Base-by-base conservation (phyloP, 2,329 filamentous ascomycete species). In the Drechslerella coelobrocha region DNA sequence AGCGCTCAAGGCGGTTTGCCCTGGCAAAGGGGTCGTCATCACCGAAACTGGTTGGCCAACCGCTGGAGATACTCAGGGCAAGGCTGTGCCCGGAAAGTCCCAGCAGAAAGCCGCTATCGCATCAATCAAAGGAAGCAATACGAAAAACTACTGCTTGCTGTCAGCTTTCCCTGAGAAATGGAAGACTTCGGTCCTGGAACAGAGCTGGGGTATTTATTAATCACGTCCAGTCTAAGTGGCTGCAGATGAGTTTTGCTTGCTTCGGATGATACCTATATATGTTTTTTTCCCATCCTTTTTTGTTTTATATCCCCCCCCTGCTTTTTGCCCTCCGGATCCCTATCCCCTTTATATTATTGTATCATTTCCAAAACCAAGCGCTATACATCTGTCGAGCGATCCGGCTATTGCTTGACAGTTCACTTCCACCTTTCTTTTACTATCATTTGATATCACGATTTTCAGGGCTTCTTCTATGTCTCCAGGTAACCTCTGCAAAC, bases 21-120 rank as follows among this genome's bases (percentile, higher is more conserved):
- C 63, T 17, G 19, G 61, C 73, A 88, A 91, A 78, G 82, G 83
- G 54, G 83, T 89, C 37, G 82, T 93, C 41, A 86, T 95, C 74
- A 91, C 89, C 0, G 91, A 96, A 81, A 88, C 88, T 2, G 91
- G 91, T 54, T 96, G 91, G 91, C 91, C 91, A 41, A 87, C 85
- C 77, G 78, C 85, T 74, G 91, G 91, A n/a, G 74, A 81, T 14
- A 72, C 82, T 54, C 91, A 94, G 77, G 85, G 85, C 1, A 77
- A 78, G n/a, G 90, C 90, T n/a, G 81, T 92, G 2, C 88, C 91
- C 0, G 86, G 86, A 8, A 75, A 81, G 21, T 79, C 82, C 12
- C 86, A 92, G 74, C 91, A 96, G 78, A 77, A 80, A 9, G 77
- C n/a, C n/a, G n/a, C n/a, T n/a, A n/a, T n/a, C n/a, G n/a, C 79